Evolutionary conservation across 306 rosid species (phyloP).

Genomic region (Pterocarpus santalinus): DNA sequence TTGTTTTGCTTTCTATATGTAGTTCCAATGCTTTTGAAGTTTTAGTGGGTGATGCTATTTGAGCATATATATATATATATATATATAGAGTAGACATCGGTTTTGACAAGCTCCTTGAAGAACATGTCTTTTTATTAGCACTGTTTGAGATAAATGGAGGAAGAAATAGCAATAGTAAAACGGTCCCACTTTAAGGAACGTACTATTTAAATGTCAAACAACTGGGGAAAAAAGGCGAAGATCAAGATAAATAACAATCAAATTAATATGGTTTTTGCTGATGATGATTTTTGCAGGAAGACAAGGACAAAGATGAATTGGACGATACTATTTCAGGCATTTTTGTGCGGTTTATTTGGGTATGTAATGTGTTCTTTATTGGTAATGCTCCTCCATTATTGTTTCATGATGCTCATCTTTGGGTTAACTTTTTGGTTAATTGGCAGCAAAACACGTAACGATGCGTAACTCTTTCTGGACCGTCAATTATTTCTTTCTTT

Average conservation of each 20-base stretch:
- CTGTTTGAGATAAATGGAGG: conserved; percentile 1
- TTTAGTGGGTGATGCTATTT: conserved; percentile 11
- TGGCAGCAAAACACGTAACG: not conserved
- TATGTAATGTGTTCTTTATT: conserved; percentile 27
- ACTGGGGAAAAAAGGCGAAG: not conserved
- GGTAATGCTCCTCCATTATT: not conserved
- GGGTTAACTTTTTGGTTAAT: not conserved
- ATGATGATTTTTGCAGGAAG: conserved; percentile 53
- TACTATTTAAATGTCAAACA: not conserved
- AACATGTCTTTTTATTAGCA: not conserved
- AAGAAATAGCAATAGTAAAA: conserved; percentile 39
- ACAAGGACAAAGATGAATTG: conserved; percentile 60
- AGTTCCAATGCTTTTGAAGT: not conserved
- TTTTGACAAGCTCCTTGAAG: not conserved
- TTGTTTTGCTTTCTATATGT: not conserved
- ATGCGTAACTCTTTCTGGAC: conserved; percentile 16
- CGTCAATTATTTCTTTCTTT: not conserved
- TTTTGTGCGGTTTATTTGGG: conserved; percentile 79
- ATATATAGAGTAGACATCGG: not conserved
- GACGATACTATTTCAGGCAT: conserved; percentile 61
- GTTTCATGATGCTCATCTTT: not conserved
- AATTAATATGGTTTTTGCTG: conserved; percentile 6
- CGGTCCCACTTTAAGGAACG: conserved; percentile 1
- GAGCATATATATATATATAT: not conserved
- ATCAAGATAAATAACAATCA: not conserved